A percentile compares a stretch with the other conserved stretches of the same genome.
Evolutionary conservation across 192 early-diverging fungal genomes (phyloP).

Genomic region (Borealophlyctis nickersoniae): DNA sequence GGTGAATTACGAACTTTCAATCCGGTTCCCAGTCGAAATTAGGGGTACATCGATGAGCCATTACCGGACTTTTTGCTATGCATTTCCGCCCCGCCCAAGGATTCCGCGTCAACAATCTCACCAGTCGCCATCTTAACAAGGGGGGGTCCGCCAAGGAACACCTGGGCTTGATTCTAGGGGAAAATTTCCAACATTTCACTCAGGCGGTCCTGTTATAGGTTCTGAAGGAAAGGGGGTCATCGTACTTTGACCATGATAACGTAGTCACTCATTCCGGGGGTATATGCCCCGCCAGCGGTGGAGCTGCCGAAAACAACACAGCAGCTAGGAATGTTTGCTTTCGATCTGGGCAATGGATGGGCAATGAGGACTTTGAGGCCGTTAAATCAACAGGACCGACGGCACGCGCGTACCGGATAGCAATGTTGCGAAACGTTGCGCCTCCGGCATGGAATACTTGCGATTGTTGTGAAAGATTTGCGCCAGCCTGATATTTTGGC

Average conservation of each 20-base stretch:
- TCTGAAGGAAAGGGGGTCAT: constrained; percentile 97
- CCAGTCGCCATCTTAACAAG: constrained; percentile 95
- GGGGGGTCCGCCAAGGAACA: constrained; percentile 92
- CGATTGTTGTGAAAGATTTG: too few species aligned
- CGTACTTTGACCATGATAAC: constrained; percentile 92
- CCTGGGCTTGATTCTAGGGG: too few species aligned
- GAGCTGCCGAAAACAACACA: constrained; percentile 65
- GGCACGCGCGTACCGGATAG: not conserved
- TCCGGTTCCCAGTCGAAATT: not conserved
- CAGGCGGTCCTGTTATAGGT: too few species aligned
- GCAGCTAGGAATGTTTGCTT: not conserved
- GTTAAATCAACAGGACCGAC: constrained; percentile 1
- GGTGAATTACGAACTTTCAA: not conserved
- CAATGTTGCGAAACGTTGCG: too few species aligned
- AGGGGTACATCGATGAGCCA: not conserved
- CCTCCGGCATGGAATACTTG: too few species aligned
- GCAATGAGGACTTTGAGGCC: too few species aligned
- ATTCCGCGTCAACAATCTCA: constrained; percentile 87
- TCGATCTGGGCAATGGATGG: too few species aligned
- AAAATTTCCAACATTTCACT: too few species aligned
- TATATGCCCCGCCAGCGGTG: constrained; percentile 66
- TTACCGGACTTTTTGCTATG: constrained; percentile 65
- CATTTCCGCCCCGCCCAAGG: constrained; percentile 91
- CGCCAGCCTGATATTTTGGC: too few species aligned
- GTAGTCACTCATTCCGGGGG: constrained; percentile 61